Percentiles rank a stretch among this genome's conserved stretches.
Evolutionary conservation across 371 early-diverging fungal species (phyloP).

Genomic region (Mucor plumbeus): DNA sequence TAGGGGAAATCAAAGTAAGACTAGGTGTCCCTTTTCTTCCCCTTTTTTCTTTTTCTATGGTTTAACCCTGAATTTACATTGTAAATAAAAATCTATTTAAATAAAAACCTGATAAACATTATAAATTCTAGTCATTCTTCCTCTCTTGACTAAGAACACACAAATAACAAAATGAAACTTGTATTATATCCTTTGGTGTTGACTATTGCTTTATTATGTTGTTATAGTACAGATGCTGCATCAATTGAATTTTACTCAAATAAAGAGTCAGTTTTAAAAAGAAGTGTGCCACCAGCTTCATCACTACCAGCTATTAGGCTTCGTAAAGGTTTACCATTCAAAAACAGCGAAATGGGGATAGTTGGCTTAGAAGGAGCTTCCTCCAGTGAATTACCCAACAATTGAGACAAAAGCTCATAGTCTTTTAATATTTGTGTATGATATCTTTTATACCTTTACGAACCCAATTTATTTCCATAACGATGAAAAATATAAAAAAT

Average conservation of each 20-base stretch:
- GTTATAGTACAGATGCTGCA: not conserved
- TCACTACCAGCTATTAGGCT: not conserved
- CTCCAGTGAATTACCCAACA: not conserved
- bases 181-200: not conserved
- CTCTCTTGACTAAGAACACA: not conserved
- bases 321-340: not conserved
- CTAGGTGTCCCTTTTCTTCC: not conserved
- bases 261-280: not conserved
- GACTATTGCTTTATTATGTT: not conserved
- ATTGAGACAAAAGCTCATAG: not conserved
- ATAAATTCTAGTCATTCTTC: not conserved
- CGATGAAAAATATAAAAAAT: not conserved
- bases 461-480: not conserved
- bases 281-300: not conserved
- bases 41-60: not conserved
- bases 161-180: not conserved
- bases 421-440: not conserved
- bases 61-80: not conserved
- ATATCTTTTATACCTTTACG: no score
- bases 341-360: not conserved
- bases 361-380: not conserved
- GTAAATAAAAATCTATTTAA: not conserved
- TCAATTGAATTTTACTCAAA: not conserved
- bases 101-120: not conserved
- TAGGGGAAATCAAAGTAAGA: no score